A percentile compares a stretch with the other conserved stretches of the same genome.
Evolutionary conservation across 106 monocot genomes (phyloP).

Genomic region (Posidonia australis): DNA sequence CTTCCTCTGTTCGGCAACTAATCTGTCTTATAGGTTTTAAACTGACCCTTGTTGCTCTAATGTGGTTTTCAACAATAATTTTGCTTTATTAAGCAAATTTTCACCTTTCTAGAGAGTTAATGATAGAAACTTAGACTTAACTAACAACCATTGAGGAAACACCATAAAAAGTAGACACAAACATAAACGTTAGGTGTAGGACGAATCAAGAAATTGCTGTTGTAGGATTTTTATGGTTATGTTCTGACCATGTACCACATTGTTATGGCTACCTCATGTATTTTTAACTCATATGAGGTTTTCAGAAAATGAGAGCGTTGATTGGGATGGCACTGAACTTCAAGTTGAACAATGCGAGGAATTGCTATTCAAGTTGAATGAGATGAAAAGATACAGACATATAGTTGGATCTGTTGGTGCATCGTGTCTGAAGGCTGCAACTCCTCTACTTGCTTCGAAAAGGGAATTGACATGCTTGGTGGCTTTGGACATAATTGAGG

Average conservation of each 20-base stretch:
- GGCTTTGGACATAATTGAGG: constrained; percentile 74
- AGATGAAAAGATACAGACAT: constrained; percentile 50
- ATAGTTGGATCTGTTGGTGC: constrained; percentile 72
- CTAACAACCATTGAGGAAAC: neutral
- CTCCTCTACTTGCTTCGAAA: constrained; percentile 63
- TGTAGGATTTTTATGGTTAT: neutral
- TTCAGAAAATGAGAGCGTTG: constrained; percentile 3
- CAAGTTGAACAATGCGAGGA: constrained; percentile 61
- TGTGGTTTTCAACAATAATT: neutral
- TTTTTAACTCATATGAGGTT: neutral
- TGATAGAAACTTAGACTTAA: neutral
- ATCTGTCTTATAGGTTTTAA: neutral
- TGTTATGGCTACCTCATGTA: neutral
- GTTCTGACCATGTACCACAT: neutral
- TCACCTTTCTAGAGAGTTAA: neutral
- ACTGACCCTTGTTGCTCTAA: neutral
- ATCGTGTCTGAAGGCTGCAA: constrained; percentile 73
- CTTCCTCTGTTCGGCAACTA: no score
- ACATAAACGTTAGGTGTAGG: no score
- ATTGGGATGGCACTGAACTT: constrained; percentile 8
- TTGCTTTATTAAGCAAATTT: neutral
- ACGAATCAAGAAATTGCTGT: neutral
- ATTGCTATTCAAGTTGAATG: constrained; percentile 49
- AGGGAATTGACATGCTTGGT: constrained; percentile 62
- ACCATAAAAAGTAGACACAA: no score